Evolutionary conservation across 768 basidiomycete species (phyloP).

Genomic region (Guyanaporus albipodus): DNA sequence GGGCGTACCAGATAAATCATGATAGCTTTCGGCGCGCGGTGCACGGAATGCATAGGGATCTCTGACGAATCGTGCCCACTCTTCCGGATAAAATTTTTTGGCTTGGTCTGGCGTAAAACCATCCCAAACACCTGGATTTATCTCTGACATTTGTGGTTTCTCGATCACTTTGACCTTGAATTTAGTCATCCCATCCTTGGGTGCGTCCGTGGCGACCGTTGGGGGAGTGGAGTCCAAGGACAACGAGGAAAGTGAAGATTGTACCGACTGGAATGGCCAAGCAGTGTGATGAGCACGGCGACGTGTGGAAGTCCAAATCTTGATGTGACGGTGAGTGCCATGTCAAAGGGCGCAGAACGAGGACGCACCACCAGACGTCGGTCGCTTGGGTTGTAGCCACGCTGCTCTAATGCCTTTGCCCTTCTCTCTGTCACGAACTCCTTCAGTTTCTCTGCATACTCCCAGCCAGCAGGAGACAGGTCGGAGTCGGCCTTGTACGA

Average conservation of each 20-base stretch:
- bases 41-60: constrained; percentile 93
- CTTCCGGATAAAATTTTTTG: constrained; percentile 84
- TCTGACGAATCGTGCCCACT: constrained; percentile 88
- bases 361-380: constrained; percentile 62
- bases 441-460: constrained; percentile 85
- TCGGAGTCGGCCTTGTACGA: constrained; percentile 99
- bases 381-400: constrained; percentile 57
- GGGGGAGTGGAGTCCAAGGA: constrained; percentile 6
- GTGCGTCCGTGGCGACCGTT: not conserved
- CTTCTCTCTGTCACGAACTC: constrained; percentile 87
- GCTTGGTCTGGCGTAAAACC: constrained; percentile 90
- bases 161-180: constrained; percentile 81
- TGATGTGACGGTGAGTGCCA: not conserved
- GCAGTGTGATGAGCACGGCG: constrained; percentile 92
- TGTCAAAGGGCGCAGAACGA: not conserved
- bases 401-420: constrained; percentile 68
- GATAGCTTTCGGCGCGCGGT: constrained; percentile 94
- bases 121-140: constrained; percentile 98
- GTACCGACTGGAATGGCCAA: constrained; percentile 76
- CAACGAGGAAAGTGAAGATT: constrained; percentile 10
- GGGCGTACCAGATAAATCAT: constrained; percentile 77
- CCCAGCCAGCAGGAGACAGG: constrained; percentile 92
- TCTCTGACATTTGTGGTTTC: constrained; percentile 96
- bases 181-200: constrained; percentile 17
- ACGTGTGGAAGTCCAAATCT: constrained; percentile 98